These are phyloP conservation scores for Wickerhamiella brachini DNA, from an alignment of 805 yeast genomes.

Conservation along the genomic window DNA sequence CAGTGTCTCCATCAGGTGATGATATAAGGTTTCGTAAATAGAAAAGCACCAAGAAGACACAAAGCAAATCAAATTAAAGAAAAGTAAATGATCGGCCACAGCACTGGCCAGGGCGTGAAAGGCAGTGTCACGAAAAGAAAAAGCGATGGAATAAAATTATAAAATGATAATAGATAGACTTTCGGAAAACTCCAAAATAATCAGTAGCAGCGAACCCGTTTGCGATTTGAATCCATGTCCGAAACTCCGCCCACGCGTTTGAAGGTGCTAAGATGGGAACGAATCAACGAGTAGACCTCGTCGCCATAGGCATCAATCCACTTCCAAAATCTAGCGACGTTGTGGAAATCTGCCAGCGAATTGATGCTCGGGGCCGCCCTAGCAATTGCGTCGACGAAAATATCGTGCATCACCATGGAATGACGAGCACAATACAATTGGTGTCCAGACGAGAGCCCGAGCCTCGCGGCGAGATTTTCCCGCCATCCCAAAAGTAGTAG, in stretches of 20 bases:
- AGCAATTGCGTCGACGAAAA: slow-evolving; percentile 20
- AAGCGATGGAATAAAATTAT: not conserved
- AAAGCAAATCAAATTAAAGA: not conserved
- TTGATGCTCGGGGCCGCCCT: slow-evolving; percentile 16
- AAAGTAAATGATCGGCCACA: not conserved
- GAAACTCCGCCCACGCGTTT: slow-evolving; percentile 7
- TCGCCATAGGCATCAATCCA: slow-evolving; percentile 20
- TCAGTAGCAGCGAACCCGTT: slow-evolving; percentile 1
- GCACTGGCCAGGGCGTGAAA: not conserved
- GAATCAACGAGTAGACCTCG: slow-evolving; percentile 18
- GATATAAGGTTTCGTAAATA: not conserved
- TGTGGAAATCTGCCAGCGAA: slow-evolving; percentile 15
- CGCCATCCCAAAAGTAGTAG: slow-evolving; percentile 12
- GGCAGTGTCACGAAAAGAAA: too few relatives aligned
- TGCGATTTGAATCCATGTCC: not conserved
- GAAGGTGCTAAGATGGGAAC: slow-evolving; percentile 14
- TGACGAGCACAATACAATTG: slow-evolving; percentile 19
- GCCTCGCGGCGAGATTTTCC: slow-evolving; percentile 10
- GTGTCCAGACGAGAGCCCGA: slow-evolving; percentile 16
- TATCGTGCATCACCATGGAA: slow-evolving; percentile 21
- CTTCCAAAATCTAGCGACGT: slow-evolving; percentile 21
- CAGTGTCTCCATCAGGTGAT: not conserved
- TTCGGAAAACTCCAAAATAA: too few relatives aligned
- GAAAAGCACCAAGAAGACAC: too few relatives aligned
- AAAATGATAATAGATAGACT: not conserved